Conservation (phyloP, 176 grass and related monocot species). For the Raddia guianensis region DNA sequence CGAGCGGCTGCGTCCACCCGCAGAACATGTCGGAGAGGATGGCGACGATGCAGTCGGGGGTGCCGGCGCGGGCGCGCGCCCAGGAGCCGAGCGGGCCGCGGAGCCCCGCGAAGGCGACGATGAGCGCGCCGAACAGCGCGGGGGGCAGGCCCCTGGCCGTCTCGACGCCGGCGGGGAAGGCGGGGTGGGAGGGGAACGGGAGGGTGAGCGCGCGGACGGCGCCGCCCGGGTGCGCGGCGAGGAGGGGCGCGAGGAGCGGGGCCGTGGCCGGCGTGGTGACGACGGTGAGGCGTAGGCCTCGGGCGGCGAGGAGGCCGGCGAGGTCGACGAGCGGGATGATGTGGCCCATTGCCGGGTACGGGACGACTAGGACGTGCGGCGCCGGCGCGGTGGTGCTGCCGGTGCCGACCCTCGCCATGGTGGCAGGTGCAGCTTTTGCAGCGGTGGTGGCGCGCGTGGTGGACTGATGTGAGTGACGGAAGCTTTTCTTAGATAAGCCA, state of each 20-base stretch:
- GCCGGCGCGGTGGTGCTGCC: not conserved
- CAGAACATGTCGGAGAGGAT: conserved; percentile 59
- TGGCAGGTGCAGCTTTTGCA: not conserved
- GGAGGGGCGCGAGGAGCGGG: conserved; percentile 48
- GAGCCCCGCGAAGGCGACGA: conserved; percentile 33
- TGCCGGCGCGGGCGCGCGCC: not conserved
- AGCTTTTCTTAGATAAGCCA: no score
- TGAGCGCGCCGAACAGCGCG: not conserved
- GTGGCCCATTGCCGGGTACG: conserved; percentile 67
- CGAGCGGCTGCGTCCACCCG: conserved; percentile 53
- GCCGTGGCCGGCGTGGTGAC: conserved; percentile 48
- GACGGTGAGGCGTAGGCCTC: conserved; percentile 50
- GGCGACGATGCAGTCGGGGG: conserved; percentile 34
- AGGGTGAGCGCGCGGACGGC: conserved; percentile 43
- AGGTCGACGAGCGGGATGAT: conserved; percentile 62
- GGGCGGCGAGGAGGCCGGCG: conserved; percentile 41
- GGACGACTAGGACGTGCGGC: conserved; percentile 57
- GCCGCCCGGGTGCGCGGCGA: conserved; percentile 29
- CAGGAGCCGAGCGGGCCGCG: conserved; percentile 19
- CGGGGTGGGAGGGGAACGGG: conserved; percentile 55
- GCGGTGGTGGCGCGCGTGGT: not conserved
- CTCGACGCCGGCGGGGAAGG: conserved; percentile 50
- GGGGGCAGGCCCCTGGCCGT: conserved; percentile 28
- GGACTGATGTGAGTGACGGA: not conserved
- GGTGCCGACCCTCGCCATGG: conserved; percentile 28